Percentiles rank a stretch among this genome's conserved stretches.
These are phyloP conservation scores for Suillus lakei DNA, from an alignment of 768 basidiomycete genomes.

Conservation along the genomic window DNA sequence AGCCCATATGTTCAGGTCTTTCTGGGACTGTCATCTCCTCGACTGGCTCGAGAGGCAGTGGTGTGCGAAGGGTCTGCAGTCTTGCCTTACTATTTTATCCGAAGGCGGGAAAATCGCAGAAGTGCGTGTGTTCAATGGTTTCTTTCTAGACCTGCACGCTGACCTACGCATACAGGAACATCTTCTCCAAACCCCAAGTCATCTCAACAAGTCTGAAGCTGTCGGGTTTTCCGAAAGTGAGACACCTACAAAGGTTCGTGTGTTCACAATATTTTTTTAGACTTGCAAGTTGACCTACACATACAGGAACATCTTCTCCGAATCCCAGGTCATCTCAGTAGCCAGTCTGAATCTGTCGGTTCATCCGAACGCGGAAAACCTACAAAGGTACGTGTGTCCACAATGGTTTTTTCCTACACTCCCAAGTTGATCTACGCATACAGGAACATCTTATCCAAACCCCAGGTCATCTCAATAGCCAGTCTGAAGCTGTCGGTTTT, in stretches of 20 bases:
- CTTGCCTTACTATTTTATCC: background rate
- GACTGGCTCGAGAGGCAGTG: background rate
- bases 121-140: background rate
- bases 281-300: background rate
- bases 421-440: background rate
- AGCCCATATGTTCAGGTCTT: background rate
- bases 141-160: background rate
- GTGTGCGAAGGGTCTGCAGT: background rate
- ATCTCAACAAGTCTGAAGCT: background rate
- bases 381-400: background rate
- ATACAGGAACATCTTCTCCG: background rate
- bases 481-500: background rate
- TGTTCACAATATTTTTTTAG: too few relatives aligned
- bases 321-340: background rate
- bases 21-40: background rate
- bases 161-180: background rate
- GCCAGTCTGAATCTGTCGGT: background rate
- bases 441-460: background rate
- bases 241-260: too few relatives aligned
- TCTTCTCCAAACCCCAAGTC: background rate
- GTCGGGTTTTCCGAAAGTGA: too few relatives aligned
- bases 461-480: background rate
- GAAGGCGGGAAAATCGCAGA: background rate
- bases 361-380: background rate
- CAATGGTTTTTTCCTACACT: background rate